Evolutionary conservation across 2,329 filamentous ascomycete genomes (phyloP).

Genomic region (Colletotrichum musicola): DNA sequence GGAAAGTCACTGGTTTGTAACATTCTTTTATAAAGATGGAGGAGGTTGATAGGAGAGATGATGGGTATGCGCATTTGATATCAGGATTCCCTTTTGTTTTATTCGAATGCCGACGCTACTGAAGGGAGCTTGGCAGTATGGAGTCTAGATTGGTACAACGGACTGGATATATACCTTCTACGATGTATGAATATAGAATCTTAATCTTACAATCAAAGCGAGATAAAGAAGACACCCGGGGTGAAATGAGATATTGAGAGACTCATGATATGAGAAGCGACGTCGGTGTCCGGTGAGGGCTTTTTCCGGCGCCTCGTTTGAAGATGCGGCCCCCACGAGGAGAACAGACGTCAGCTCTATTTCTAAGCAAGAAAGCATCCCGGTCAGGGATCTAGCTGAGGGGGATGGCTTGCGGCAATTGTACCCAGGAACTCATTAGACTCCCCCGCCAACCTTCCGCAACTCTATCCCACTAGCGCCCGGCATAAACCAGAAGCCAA

Average conservation of each 20-base stretch:
- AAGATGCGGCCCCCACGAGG: no score
- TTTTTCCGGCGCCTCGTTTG: no score
- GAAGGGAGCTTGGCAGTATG: conserved; percentile 6
- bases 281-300: no score
- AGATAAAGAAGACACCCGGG: neutral
- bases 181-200: conserved; percentile 38
- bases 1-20: neutral
- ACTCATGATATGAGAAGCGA: no score
- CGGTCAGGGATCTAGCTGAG: neutral
- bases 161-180: conserved; percentile 37
- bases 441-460: neutral
- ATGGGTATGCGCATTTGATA: neutral
- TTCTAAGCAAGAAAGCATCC: no score
- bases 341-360: no score
- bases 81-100: conserved; percentile 19
- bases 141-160: conserved; percentile 30
- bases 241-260: neutral
- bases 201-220: conserved; percentile 10
- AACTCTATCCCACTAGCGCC: neutral
- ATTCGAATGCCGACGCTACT: conserved; percentile 1
- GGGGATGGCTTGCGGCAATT: neutral
- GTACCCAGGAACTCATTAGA: neutral
- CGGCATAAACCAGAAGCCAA: neutral
- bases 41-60: neutral
- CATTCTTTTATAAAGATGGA: neutral